These are phyloP conservation scores for Camelina laxa DNA, from an alignment of 345 rosid species.

Conservation along the genomic window DNA sequence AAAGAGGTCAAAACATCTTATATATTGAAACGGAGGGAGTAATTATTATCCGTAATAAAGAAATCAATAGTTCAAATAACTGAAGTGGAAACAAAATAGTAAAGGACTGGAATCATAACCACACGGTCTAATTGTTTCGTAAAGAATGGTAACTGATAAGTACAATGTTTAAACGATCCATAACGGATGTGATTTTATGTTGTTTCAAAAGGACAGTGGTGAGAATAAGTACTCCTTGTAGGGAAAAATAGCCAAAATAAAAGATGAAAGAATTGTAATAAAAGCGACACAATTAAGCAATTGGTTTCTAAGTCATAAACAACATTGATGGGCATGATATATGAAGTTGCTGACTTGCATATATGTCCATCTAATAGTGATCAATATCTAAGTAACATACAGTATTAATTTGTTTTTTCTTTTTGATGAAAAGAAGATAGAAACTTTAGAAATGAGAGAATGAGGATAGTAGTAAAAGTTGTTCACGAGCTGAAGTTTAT, in stretches of 20 bases:
- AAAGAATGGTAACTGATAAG: conserved; percentile 7
- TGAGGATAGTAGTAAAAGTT: neutral
- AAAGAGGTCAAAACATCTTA: too few species aligned
- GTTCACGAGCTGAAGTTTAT: conserved; percentile 17
- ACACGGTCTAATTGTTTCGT: conserved; percentile 1
- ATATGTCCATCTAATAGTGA: neutral
- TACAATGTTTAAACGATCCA: neutral
- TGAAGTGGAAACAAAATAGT: neutral
- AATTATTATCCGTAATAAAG: too few species aligned
- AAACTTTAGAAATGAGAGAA: too few species aligned
- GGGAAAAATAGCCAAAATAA: neutral
- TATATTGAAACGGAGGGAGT: too few species aligned
- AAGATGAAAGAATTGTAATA: neutral
- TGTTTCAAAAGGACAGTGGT: neutral
- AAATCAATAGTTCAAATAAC: conserved; percentile 7
- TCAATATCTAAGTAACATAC: neutral
- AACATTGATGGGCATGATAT: conserved; percentile 12
- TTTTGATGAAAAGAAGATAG: too few species aligned
- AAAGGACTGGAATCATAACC: conserved; percentile 1
- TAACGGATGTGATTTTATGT: neutral
- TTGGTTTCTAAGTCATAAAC: conserved; percentile 12
- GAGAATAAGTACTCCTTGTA: neutral
- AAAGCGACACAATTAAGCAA: conserved; percentile 4
- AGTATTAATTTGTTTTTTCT: neutral
- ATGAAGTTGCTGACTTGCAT: neutral